Conservation (phyloP, 176 grass and related monocot genomes). For the Puccinellia tenuiflora region DNA sequence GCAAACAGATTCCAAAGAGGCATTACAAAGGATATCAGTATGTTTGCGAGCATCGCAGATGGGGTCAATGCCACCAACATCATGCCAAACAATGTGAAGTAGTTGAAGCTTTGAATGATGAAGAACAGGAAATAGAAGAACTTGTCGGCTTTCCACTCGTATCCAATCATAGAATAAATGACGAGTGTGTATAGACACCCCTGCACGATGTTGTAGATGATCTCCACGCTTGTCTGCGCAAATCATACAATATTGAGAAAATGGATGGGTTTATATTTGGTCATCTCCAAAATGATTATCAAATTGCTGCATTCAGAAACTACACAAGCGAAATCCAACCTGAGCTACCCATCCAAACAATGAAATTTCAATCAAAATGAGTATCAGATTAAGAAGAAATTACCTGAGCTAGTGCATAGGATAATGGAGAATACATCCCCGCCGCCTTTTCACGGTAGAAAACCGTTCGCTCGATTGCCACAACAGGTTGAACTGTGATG, state of each 20-base stretch:
- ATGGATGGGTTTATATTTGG: not conserved
- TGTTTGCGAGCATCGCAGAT: constrained; percentile 46
- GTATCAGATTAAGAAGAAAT: not conserved
- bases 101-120: constrained; percentile 59
- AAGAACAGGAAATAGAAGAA: constrained; percentile 90
- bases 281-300: not conserved
- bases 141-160: constrained; percentile 52
- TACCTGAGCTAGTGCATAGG: constrained; percentile 89
- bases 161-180: constrained; percentile 79
- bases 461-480: constrained; percentile 69
- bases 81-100: constrained; percentile 80
- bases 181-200: constrained; percentile 52
- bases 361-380: not conserved
- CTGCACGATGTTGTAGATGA: constrained; percentile 61
- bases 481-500: constrained; percentile 67
- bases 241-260: not conserved
- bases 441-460: constrained; percentile 92
- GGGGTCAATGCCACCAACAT: constrained; percentile 69
- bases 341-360: not conserved
- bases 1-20: constrained; percentile 82
- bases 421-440: constrained; percentile 87
- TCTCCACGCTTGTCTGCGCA: constrained; percentile 53
- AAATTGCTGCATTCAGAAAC: not conserved
- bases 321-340: not conserved
- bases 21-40: constrained; percentile 50